Base-by-base conservation (phyloP, 352 stramenopile genomes). In the Phytopythium delawarense region DNA sequence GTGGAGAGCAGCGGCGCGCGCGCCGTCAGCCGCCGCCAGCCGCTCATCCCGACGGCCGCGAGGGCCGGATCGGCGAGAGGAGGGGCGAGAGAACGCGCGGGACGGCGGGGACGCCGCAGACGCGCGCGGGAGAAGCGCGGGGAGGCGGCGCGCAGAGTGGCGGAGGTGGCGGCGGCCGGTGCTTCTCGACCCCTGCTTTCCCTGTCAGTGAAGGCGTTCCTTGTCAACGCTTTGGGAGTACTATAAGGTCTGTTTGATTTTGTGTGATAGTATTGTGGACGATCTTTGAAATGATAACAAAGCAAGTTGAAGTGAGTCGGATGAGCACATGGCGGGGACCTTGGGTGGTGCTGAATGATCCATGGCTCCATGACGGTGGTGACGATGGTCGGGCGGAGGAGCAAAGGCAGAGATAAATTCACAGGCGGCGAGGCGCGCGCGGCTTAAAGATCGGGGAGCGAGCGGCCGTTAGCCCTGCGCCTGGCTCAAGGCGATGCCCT, bases 401-500 rank as follows among this genome's bases (percentile, higher is more conserved):
- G 44, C 44, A 28, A 28, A 21, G 18, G 9, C 3, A 51, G 21
- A 32, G 42, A 57, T 57, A 57, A 57, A 57, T 59, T 59, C 18
- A 49, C 37, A 49, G 37, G n/a, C n/a, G n/a, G 45, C 7, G 45
- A 25, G 11, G 2, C 45, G 45, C 45, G 21, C 45, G 25, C 46
- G 15, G 28, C 30, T 28, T 42, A 57, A 57, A 30, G 34, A 23
- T 57, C 21, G 51, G 28, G 28, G 25, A 28, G 25, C 25, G 12
- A 25, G 32, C 25, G 18, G 51, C 21, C 46, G 35, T 81, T 56
- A 84, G 51, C 73, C 70, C 30, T 56, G 64, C 23, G 65, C 62
- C 25, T 78, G 75, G 48, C 77, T 72, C 25, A 87, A 72, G 25
- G 72, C 80, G 60, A 87, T 87, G 20, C 73, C 75, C 21, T 87